A percentile compares a stretch with the other conserved stretches of the same genome.
phyloP scores from a whole-genome alignment of 306 rosid species.

The Acacia crassicarpa region DNA sequence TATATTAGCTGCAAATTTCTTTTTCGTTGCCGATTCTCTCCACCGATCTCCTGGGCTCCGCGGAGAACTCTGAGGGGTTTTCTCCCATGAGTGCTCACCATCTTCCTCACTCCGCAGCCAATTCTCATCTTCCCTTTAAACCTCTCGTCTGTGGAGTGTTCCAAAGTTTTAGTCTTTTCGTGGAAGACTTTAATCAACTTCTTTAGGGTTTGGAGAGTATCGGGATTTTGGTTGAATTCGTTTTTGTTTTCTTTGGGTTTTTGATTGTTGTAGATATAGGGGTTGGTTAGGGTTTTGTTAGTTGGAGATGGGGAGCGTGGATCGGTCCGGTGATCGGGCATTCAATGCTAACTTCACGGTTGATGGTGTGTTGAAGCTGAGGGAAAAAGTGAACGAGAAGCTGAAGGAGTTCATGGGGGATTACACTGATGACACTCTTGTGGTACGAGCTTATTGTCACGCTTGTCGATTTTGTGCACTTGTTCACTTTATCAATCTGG shows the following conservation, averaged over 20 bases:
- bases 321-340: slow-evolving; percentile 61
- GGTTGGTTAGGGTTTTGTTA: slow-evolving; percentile 52
- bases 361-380: slow-evolving; percentile 59
- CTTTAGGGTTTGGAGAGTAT: slow-evolving; percentile 50
- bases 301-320: slow-evolving; percentile 68
- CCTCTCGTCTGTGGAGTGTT: background rate
- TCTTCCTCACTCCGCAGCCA: background rate
- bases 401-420: slow-evolving; percentile 96
- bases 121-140: background rate
- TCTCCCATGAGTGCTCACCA: background rate
- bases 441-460: slow-evolving; percentile 54
- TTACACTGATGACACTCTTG: slow-evolving; percentile 92
- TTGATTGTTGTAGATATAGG: background rate
- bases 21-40: background rate
- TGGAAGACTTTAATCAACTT: background rate
- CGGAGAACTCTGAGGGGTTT: background rate
- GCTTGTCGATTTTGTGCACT: slow-evolving; percentile 17
- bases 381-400: slow-evolving; percentile 69
- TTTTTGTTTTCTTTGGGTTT: background rate
- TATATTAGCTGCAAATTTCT: background rate
- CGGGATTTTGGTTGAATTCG: slow-evolving; percentile 25
- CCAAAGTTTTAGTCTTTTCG: background rate
- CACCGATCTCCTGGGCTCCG: slow-evolving; percentile 7
- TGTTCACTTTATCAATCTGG: background rate
- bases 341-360: slow-evolving; percentile 59